A percentile compares a stretch with the other conserved stretches of the same genome.
Evolutionary conservation across 176 grass and related monocot genomes (phyloP).

Genomic region (Aegilops tauschii): DNA sequence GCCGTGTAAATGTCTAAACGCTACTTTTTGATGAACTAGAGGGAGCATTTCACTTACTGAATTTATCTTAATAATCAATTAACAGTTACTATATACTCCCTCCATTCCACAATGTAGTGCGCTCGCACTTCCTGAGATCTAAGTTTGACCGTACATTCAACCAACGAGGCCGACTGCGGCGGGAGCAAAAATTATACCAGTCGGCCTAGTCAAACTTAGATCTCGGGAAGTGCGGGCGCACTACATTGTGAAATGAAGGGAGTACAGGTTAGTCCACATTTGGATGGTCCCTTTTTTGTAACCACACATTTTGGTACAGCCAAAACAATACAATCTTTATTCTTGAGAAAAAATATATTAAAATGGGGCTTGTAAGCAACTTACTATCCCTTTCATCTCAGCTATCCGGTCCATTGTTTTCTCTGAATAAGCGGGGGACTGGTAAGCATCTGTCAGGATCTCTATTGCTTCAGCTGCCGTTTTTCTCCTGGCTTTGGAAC

Average conservation of each 20-base stretch:
- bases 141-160: no score
- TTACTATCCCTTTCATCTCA: conserved; percentile 33
- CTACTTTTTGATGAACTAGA: background rate
- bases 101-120: no score
- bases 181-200: no score
- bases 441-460: conserved; percentile 30
- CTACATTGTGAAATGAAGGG: no score
- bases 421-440: conserved; percentile 1
- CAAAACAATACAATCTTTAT: background rate
- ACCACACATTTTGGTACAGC: background rate
- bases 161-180: no score
- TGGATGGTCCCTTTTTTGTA: background rate
- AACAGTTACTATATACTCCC: background rate
- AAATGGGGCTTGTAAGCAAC: background rate
- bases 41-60: background rate
- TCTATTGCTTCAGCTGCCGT: conserved; percentile 44
- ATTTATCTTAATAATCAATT: background rate
- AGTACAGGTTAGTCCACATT: background rate
- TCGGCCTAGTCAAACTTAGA: no score
- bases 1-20: background rate
- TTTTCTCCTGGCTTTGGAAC: conserved; percentile 14
- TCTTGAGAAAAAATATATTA: background rate
- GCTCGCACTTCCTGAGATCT: no score
- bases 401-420: conserved; percentile 24
- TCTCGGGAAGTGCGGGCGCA: no score